These are phyloP conservation scores for Neonectria faginata DNA, from an alignment of 2,329 filamentous ascomycete species.

Conservation along the genomic window DNA sequence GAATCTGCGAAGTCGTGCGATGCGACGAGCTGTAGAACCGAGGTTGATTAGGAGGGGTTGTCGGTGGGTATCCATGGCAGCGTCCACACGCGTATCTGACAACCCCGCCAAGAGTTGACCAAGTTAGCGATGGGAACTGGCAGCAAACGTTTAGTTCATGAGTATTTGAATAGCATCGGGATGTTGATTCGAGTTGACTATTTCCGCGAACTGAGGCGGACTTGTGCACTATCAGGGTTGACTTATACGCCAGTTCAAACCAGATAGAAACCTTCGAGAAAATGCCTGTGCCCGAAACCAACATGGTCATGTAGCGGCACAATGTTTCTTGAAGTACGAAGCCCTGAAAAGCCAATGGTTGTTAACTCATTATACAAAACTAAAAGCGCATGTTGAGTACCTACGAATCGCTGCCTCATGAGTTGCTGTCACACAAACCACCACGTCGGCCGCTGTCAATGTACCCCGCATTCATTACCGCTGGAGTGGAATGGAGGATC, in stretches of 20 bases:
- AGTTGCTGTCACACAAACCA: neutral
- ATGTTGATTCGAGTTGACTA: no score
- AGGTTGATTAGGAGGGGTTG: conserved; percentile 18
- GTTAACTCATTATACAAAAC: no score
- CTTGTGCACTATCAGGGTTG: neutral
- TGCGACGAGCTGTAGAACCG: conserved; percentile 3
- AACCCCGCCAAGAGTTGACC: neutral
- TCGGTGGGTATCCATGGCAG: conserved; percentile 1
- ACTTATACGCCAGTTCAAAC: neutral
- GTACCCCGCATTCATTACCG: conserved; percentile 17
- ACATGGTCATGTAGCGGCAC: no score
- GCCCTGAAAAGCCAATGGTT: no score
- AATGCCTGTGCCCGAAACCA: no score
- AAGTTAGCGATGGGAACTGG: neutral
- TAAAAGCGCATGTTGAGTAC: no score
- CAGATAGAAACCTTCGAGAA: no score
- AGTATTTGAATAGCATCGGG: neutral
- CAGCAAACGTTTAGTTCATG: neutral
- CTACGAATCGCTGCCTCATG: neutral
- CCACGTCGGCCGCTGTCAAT: neutral
- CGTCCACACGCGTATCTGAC: neutral
- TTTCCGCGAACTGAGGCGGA: neutral
- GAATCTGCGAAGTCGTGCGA: neutral
- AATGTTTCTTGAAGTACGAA: no score
- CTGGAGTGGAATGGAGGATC: conserved; percentile 22